These are phyloP conservation scores for Ramaria rubella DNA, from an alignment of 768 basidiomycete species.

Conservation along the genomic window DNA sequence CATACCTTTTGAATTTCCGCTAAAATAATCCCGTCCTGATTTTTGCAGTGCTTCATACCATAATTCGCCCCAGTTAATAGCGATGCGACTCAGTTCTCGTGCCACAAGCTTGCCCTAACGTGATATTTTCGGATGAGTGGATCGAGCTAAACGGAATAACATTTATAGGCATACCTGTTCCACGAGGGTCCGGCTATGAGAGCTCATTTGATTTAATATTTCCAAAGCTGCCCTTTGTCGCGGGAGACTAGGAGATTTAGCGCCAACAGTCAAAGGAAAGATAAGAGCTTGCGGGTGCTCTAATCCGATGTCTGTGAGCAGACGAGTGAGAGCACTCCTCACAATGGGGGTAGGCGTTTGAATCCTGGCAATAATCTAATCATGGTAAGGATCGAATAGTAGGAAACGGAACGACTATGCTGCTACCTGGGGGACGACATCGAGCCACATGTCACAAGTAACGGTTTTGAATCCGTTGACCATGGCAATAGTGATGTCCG, in stretches of 20 bases:
- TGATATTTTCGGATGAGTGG: slow-evolving; percentile 2
- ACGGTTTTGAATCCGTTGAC: slow-evolving; percentile 36
- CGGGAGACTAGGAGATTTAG: slow-evolving; percentile 37
- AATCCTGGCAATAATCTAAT: slow-evolving; percentile 43
- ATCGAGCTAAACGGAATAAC: neutral
- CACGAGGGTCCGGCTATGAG: slow-evolving; percentile 37
- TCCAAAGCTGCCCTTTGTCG: slow-evolving; percentile 34
- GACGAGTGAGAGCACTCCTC: slow-evolving; percentile 34
- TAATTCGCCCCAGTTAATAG: slow-evolving; percentile 44
- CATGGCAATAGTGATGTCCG: slow-evolving; percentile 34
- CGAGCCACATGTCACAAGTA: slow-evolving; percentile 44
- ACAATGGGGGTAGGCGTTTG: slow-evolving; percentile 37
- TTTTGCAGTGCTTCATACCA: slow-evolving; percentile 47
- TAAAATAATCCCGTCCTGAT: slow-evolving; percentile 43
- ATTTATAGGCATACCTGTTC: slow-evolving; percentile 27
- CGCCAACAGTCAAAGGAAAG: slow-evolving; percentile 40
- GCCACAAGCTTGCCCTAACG: slow-evolving; percentile 35
- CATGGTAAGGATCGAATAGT: neutral
- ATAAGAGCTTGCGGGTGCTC: slow-evolving; percentile 45
- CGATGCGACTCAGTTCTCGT: slow-evolving; percentile 42
- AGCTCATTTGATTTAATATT: slow-evolving; percentile 40
- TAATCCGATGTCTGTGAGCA: slow-evolving; percentile 40
- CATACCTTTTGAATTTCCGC: slow-evolving; percentile 40
- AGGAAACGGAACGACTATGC: neutral
- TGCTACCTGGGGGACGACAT: slow-evolving; percentile 43